Evolutionary conservation across 345 rosid genomes (phyloP), one percentile per base, ranked within the genome.

Genomic region (Aquilaria sinensis): DNA sequence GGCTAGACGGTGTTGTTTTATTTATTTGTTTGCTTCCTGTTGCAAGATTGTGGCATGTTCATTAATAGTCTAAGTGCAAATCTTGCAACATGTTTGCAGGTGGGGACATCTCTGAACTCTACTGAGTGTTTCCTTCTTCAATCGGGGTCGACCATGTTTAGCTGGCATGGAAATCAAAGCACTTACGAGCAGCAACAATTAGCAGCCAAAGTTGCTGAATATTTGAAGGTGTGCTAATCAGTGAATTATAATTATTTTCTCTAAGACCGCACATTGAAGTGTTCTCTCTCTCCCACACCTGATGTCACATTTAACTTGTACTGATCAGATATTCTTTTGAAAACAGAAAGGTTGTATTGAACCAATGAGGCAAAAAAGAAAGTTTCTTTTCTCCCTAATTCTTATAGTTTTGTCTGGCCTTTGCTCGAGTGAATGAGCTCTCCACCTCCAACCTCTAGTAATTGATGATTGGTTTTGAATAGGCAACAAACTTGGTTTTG

Each of bases 151-250:
- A 80, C 94, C 48, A 11, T 86, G 70, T 91, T 91, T 76, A 78
- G 75, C 16, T 91, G 97, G 97, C 92, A 84, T 75, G 97, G 97
- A 68, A 91, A 79, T 80, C 94, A 88, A 79, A 81, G 97, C 75
- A 71, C 94, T 31, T 82, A 72, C 71, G 96, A 91, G 78, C 94
- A 88, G 75, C 89, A 88, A 74, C 94, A 91, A 61, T 64, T 80
- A 61, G 88, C 97, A 56, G 81, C 89, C 46, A 86, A 84, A 70
- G 71, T 85, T 70, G 89, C 94, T 52, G 97, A 91, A 62, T 80
- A 81, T 72, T 69, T 91, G 70, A 91, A 88, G 96, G 97, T 88
- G 73, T 62, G 49, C 57, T 56, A 31, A 47, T 29, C 61, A 12
- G 48, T 15, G 32, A 16, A 62, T 46, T 37, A 2, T 37, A 37